Evolutionary conservation across 805 yeast species (phyloP).

Genomic region (Candida piceae): DNA sequence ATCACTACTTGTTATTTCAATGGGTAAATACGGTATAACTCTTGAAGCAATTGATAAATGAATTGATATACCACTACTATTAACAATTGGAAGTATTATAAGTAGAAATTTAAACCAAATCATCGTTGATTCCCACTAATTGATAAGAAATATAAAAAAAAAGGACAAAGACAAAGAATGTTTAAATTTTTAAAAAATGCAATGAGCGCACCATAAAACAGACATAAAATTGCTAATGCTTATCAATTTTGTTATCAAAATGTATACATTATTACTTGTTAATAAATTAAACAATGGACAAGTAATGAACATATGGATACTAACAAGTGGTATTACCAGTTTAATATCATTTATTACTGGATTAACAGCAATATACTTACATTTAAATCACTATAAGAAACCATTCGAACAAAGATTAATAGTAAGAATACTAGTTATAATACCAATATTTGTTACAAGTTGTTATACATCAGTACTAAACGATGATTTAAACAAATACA

Average conservation of each 20-base stretch:
- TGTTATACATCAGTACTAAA: constrained; percentile 55
- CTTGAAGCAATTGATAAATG: constrained; percentile 35
- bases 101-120: neutral
- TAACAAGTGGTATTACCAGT: constrained; percentile 22
- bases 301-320: constrained; percentile 1
- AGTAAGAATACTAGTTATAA: constrained; percentile 74
- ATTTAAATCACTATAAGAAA: constrained; percentile 70
- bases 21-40: constrained; percentile 28
- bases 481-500: constrained; percentile 38
- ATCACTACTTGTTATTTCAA: constrained; percentile 20
- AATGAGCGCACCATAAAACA: too few relatives aligned
- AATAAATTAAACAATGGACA: too few relatives aligned
- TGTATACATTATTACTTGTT: too few relatives aligned
- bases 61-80: constrained; percentile 27
- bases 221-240: too few relatives aligned
- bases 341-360: constrained; percentile 36
- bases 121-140: too few relatives aligned
- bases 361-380: constrained; percentile 41
- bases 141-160: neutral
- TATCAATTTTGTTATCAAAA: too few relatives aligned
- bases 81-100: neutral
- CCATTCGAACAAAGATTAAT: constrained; percentile 85
- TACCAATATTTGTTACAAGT: constrained; percentile 74
- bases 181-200: too few relatives aligned
- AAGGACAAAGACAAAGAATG: neutral